Base-by-base conservation (phyloP, 768 basidiomycete genomes). In the Rhizopogon vesiculosus region DNA sequence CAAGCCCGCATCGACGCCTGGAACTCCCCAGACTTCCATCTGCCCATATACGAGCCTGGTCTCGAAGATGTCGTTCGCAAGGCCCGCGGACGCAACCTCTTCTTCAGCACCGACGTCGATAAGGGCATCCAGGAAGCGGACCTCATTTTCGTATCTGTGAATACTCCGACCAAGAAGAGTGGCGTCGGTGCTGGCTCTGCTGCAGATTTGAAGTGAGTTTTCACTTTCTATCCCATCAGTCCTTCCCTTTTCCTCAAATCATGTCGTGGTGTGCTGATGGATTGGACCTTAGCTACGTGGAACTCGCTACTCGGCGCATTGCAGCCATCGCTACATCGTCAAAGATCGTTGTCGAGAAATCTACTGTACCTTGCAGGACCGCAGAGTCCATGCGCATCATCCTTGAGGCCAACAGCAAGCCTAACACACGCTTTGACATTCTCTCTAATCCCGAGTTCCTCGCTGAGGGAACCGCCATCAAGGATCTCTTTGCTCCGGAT, bases 331-430 rank as follows among this genome's bases (percentile, higher is more conserved):
- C 97, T 45, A 87, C 78, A 22, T 85, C 89, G 1, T 89, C 85
- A 70, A 99, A 99, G 79, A 98, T 99, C 64, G 97, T 99, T 52
- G 95, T 99, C 58, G 97, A 99, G 69, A 99, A 99, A 74, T 98
- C 96, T 15, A 99, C 97, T 5, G 97, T 99, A 8, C 97, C 97
- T 40, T 98, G 94, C 77, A 87, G 97, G 61, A 99, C 97, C 7
- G 97, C 97, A 57, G 92, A 97, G 74, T 96, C 95, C 18, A 99
- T 99, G 97, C 92, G 96, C 65, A 97, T 92, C 53, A 98, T 99
- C 73, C 86, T 99, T 53, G 95, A 98, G 73, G 94, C 96, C 62
- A 99, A 99, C 80, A 96, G 96, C 40, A 92, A 86, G 68, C 85
- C 89, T 56, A 86, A 87, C 63, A 87, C 88, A 74, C 85, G 84